Base-by-base conservation (phyloP, 176 grass and related monocot species). In the Carex pumila region DNA sequence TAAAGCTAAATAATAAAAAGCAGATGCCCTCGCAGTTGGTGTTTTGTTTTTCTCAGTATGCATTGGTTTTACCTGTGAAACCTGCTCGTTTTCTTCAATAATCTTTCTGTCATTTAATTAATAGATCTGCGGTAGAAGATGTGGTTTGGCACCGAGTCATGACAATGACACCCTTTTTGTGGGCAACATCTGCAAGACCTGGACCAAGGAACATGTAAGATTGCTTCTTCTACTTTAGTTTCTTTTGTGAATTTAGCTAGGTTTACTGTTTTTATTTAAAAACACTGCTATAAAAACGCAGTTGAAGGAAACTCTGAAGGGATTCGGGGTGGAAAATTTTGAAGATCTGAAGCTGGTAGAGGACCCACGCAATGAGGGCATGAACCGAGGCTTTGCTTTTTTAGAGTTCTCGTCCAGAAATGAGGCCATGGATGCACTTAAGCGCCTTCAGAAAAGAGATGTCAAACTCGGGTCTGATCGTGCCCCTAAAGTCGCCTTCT, bases 301-400 rank as follows among this genome's bases (percentile, higher is more conserved):
- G 93, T 78, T 95, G 81, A 84, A 84, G 12, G 90, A 92, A 79
- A 86, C 83, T 52, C 83, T 95, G 80, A 86, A 91, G 72, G 75
- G 68, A 56, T 92, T 86, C 39, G 55, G 87, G 45, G 84, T 95
- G 89, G 87, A 92, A 60, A 95, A 95, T 73, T 82, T 95, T 81
- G 89, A 95, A 87, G 85, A 92, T 54, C 83, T 95, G 32, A 90
- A 91, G 68, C 86, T 95, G 60, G 90, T 95, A 84, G 93, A 95
- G 85, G 85, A 95, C 56, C 90, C 90, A 0, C 86, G 85, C 49
- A 92, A 53, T 85, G 88, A 62, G 59, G 93, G 93, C 12, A 92
- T 84, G 85, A 95, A 95, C 81, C 88, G 93, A 85, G 93, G 93
- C 55, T 95, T 90, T 61, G 93, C 93, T 14, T 95, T 95, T 91